Base-by-base conservation (phyloP, 768 basidiomycete species). In the Suillus ampliporus region DNA sequence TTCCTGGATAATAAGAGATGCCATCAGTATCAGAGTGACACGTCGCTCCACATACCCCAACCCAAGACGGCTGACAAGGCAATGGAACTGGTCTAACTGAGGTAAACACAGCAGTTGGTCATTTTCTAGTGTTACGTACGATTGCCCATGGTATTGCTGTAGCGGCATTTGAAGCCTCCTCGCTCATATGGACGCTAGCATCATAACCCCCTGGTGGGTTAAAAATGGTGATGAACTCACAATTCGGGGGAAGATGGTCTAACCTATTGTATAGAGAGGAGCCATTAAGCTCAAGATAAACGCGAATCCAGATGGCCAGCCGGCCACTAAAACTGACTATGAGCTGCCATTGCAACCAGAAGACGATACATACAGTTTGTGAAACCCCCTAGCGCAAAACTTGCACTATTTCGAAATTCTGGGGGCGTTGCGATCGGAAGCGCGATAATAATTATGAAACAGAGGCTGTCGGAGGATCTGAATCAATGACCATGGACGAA, bases 161-260 rank as follows among this genome's bases (percentile, higher is more conserved):
- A 6, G 31, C 31, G 1, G 90, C 90, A 65, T 92, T 92, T 1
- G 82, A 79, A 0, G 87, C 87, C 70, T 89, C 89, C 69, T 90
- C 89, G 59, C 86, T 87, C 62, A 91, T 88, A 65, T 89, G 88
- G 0, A 89, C 84, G 57, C 79, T 80, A 0, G 83, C 82, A 68
- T 90, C 87, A 66, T 79, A 80, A 21, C 59, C 65, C 43, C 69
- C 71, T 72, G 8, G 4, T 13, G 10, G 21, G 19, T 47, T 15
- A 15, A 40, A 15, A 9, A 17, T 71, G 80, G 77, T 40, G 4
- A 5, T 72, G 61, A 38, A 19, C 41, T 21, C n/a, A 21, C 43
- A 2, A 8, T 2, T 31, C 5, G 35, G 17, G 2, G 53, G 40
- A 17, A 40, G 40, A 40, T 6, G n/a, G 15, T 57, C 68, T 37